Evolutionary conservation across 352 stramenopile species (phyloP).

Genomic region (Globisporangium echinulatum): DNA sequence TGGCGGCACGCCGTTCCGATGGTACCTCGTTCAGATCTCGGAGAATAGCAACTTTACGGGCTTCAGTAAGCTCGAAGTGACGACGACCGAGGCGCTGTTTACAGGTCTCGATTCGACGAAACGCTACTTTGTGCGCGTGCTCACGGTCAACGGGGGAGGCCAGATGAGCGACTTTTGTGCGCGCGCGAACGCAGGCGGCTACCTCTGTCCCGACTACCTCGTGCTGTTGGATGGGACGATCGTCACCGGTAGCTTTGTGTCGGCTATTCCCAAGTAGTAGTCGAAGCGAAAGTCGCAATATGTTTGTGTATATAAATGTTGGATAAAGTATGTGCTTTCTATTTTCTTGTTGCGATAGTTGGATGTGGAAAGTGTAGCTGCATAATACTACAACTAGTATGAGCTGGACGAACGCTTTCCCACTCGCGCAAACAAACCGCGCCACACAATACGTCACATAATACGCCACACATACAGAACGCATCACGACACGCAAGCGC

Average conservation of each 20-base stretch:
- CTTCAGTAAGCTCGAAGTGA: conserved; percentile 60
- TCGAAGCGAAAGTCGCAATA: too few relatives aligned
- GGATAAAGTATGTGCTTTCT: too few relatives aligned
- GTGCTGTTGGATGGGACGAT: conserved; percentile 58
- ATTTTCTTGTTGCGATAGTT: too few relatives aligned
- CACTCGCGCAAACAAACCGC: too few relatives aligned
- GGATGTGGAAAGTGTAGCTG: too few relatives aligned
- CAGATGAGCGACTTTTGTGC: conserved; percentile 67
- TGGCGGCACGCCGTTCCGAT: conserved; percentile 84
- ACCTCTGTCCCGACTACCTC: conserved; percentile 69
- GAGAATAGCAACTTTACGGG: conserved; percentile 61
- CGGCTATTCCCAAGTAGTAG: conserved; percentile 21
- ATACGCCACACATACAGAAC: neutral
- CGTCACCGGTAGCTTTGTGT: conserved; percentile 49
- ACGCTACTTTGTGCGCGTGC: conserved; percentile 80
- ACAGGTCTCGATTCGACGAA: conserved; percentile 58
- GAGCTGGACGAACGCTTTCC: too few relatives aligned
- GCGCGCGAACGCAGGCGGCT: conserved; percentile 39
- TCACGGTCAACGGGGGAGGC: conserved; percentile 75
- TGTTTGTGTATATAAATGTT: too few relatives aligned
- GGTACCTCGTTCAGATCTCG: conserved; percentile 93
- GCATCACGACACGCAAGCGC: too few relatives aligned
- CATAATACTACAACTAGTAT: too few relatives aligned
- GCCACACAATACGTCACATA: neutral
- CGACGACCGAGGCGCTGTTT: conserved; percentile 51